Percentiles rank a stretch among this genome's conserved stretches.
phyloP scores from a whole-genome alignment of 1,139 yeast species.

The Geotrichum europaeum region DNA sequence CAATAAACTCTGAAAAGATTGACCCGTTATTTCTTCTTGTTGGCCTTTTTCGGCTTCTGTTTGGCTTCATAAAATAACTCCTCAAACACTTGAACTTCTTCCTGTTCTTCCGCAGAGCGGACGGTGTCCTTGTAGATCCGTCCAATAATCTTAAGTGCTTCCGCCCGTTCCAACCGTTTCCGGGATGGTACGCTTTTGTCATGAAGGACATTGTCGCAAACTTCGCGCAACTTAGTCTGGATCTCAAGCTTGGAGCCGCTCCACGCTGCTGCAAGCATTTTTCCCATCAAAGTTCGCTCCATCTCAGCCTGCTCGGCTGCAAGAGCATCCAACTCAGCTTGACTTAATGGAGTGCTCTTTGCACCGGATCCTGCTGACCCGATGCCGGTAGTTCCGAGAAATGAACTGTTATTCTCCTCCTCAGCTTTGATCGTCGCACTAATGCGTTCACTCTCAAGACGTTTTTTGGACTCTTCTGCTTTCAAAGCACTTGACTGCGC shows the following conservation, averaged over 20 bases:
- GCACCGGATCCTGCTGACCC: constrained; percentile 50
- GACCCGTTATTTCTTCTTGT: constrained; percentile 18
- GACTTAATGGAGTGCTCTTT: constrained; percentile 38
- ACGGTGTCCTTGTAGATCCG: constrained; percentile 60
- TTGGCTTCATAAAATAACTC: constrained; percentile 89
- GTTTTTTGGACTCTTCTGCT: constrained; percentile 36
- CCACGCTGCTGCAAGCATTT: constrained; percentile 94
- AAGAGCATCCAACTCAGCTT: constrained; percentile 36
- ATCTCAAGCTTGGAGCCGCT: constrained; percentile 86
- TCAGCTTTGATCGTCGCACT: not conserved
- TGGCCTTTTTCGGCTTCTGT: constrained; percentile 47
- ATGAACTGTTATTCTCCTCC: not conserved
- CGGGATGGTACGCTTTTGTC: constrained; percentile 54
- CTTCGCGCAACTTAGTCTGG: constrained; percentile 76
- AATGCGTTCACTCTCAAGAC: constrained; percentile 39
- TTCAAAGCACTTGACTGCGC: constrained; percentile 63
- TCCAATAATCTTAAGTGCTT: constrained; percentile 69
- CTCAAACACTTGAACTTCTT: constrained; percentile 86
- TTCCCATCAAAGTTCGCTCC: constrained; percentile 80
- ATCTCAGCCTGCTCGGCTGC: constrained; percentile 74
- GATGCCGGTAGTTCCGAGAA: not conserved
- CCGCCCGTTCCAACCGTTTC: constrained; percentile 69
- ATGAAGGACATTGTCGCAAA: constrained; percentile 67
- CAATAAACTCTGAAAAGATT: not conserved
- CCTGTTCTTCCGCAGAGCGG: constrained; percentile 79